A percentile compares a stretch with the other conserved stretches of the same genome.
These are phyloP conservation scores for Cladophialophora exuberans DNA, from an alignment of 2,329 filamentous ascomycete genomes.

Conservation along the genomic window DNA sequence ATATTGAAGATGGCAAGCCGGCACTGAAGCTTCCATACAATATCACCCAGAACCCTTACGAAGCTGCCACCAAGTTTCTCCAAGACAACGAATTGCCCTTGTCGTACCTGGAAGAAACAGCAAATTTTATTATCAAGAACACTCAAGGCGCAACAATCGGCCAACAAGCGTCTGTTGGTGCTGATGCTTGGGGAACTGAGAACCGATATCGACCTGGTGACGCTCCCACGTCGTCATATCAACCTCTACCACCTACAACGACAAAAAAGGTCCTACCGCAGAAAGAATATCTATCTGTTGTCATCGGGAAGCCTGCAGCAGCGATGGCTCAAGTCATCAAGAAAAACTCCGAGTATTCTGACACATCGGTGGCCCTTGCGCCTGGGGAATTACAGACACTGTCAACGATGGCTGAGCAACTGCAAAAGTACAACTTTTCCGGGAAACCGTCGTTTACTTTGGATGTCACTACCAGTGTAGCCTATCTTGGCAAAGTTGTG, in stretches of 20 bases:
- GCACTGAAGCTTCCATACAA: slow-evolving; percentile 94
- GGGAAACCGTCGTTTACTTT: slow-evolving; percentile 38
- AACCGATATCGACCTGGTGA: slow-evolving; percentile 78
- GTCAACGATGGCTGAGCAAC: slow-evolving; percentile 60
- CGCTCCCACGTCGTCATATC: slow-evolving; percentile 46
- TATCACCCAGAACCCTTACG: slow-evolving; percentile 87
- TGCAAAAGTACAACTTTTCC: slow-evolving; percentile 54
- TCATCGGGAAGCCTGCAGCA: slow-evolving; percentile 68
- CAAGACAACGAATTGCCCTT: slow-evolving; percentile 85
- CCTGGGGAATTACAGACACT: slow-evolving; percentile 70
- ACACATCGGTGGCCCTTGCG: slow-evolving; percentile 75
- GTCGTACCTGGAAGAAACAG: slow-evolving; percentile 85
- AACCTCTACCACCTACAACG: slow-evolving; percentile 34
- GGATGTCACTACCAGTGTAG: slow-evolving; percentile 43
- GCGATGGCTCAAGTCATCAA: slow-evolving; percentile 77
- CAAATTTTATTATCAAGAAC: slow-evolving; percentile 88
- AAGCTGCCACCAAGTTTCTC: slow-evolving; percentile 88
- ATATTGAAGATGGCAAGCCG: slow-evolving; percentile 92
- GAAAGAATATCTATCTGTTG: slow-evolving; percentile 76
- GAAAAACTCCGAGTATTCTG: slow-evolving; percentile 72
- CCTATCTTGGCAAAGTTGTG: slow-evolving; percentile 70
- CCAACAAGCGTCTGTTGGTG: slow-evolving; percentile 50
- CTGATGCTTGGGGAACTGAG: slow-evolving; percentile 79
- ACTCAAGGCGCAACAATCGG: slow-evolving; percentile 86
- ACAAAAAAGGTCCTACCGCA: slow-evolving; percentile 64